Evolutionary conservation across 2,329 filamentous ascomycete genomes (phyloP).

Genomic region (Cladobotryum mycophilum): DNA sequence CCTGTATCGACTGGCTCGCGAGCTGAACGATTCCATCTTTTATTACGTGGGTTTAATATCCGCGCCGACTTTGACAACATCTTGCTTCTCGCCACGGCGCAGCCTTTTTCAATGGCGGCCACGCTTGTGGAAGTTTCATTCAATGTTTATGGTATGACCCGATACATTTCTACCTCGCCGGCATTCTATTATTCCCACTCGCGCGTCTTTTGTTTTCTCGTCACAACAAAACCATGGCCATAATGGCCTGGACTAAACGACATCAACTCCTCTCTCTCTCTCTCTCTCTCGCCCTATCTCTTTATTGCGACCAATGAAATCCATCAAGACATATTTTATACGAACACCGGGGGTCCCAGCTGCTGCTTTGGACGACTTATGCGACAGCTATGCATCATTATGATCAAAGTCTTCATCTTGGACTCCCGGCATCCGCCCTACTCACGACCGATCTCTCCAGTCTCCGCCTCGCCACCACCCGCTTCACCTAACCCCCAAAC

Average conservation of each 20-base stretch:
- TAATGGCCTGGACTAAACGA: slow-evolving; percentile 3
- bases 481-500: slow-evolving; percentile 5
- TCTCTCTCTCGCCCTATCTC: background rate
- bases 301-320: slow-evolving; percentile 4
- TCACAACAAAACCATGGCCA: slow-evolving; percentile 3
- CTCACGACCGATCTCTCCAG: slow-evolving; percentile 18
- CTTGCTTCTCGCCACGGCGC: slow-evolving; percentile 1
- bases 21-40: slow-evolving; percentile 8
- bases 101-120: slow-evolving; percentile 1
- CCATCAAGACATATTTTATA: slow-evolving; percentile 1
- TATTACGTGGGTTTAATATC: slow-evolving; percentile 7
- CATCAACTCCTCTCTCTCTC: background rate
- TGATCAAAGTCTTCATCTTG: background rate
- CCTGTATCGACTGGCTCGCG: slow-evolving; percentile 11
- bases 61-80: slow-evolving; percentile 7
- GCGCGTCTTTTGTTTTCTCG: slow-evolving; percentile 1
- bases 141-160: slow-evolving; percentile 5
- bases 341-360: slow-evolving; percentile 1
- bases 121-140: slow-evolving; percentile 1
- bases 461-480: slow-evolving; percentile 20
- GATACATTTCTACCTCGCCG: slow-evolving; percentile 1
- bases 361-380: background rate
- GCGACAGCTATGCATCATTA: slow-evolving; percentile 7
- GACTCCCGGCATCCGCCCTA: slow-evolving; percentile 12
- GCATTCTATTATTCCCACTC: background rate